Base-by-base conservation (phyloP, 257 asterid species). In the Solanum arcanum region DNA sequence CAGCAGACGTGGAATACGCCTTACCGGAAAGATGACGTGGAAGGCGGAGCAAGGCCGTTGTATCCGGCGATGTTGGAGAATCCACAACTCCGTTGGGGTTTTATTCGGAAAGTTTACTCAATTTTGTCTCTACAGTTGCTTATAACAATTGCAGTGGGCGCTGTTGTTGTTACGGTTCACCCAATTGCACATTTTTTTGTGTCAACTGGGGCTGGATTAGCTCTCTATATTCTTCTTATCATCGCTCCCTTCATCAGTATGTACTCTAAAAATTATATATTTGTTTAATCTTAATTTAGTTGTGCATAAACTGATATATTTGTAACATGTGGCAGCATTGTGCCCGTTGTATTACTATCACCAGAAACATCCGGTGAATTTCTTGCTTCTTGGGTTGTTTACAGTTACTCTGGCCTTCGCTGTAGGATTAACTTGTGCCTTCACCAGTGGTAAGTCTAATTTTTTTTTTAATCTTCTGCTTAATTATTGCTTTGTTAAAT, bases 331-430 rank as follows among this genome's bases (percentile, higher is more conserved):
- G 1, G 96, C 97, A 95, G 98, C 91, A 59, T 69, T 97, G 87
- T 93, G 89, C 3, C 98, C 98, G 5, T 78, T 96, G 93, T 92
- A 89, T 86, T 94, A 90, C 88, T 95, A 92, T 87, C 87, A 93
- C 91, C 95, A 94, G 96, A 91, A 23, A 88, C 98, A 97, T 89
- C 98, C 99, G 15, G 83, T 90, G 88, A 97, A 97, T 88, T 96
- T 92, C 73, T 6, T 95, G 14, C 94, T 96, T n/a, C 98, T 97
- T 85, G 98, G 92, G 73, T 2, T 97, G 11, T 97, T 97, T 83
- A 95, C 99, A 8, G 83, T 91, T 83, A 42, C 98, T 29, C 88
- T 97, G 15, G 94, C 99, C 3, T 95, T 92, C 3, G 92, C 92
- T 3, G 91, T 95, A 83, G 99, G 99, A 44, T 89, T 97, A 90